A percentile compares a stretch with the other conserved stretches of the same genome.
Conservation (phyloP, 495 filamentous ascomycete genomes). For the Pyrenula massariospora region DNA sequence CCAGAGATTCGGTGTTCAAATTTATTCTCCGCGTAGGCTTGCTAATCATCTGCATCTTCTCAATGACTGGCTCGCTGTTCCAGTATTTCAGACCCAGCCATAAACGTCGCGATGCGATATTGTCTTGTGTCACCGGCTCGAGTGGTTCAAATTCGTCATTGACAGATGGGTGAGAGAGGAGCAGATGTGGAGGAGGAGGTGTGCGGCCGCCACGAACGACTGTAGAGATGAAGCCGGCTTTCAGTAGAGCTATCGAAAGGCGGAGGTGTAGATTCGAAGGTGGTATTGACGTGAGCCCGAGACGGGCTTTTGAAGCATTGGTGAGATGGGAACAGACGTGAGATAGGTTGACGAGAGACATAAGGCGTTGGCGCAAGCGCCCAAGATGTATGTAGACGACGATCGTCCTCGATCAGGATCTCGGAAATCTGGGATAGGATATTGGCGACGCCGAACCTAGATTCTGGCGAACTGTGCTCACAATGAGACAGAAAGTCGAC, state of each 20-base stretch:
- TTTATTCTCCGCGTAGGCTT: slow-evolving; percentile 66
- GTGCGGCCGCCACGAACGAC: slow-evolving; percentile 65
- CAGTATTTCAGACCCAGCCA: slow-evolving; percentile 95
- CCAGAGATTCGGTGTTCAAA: slow-evolving; percentile 47
- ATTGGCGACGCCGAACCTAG: too few species aligned
- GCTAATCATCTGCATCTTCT: slow-evolving; percentile 54
- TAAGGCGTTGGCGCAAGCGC: slow-evolving; percentile 18
- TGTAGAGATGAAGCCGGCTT: slow-evolving; percentile 67
- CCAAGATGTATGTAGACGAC: background rate
- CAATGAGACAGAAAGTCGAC: too few species aligned
- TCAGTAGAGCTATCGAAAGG: slow-evolving; percentile 67
- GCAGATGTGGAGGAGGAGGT: slow-evolving; percentile 46
- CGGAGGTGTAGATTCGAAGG: slow-evolving; percentile 69
- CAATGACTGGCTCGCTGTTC: slow-evolving; percentile 75
- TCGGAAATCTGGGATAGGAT: background rate
- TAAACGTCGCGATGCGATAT: slow-evolving; percentile 63
- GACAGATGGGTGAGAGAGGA: slow-evolving; percentile 31
- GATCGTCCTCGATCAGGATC: background rate
- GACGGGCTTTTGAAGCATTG: slow-evolving; percentile 77
- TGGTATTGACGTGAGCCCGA: slow-evolving; percentile 79
- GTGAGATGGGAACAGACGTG: slow-evolving; percentile 87
- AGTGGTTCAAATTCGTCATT: slow-evolving; percentile 20
- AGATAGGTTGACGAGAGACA: slow-evolving; percentile 77
- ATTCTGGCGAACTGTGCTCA: too few species aligned
- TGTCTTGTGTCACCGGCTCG: slow-evolving; percentile 61